Conservation (phyloP, 768 basidiomycete species). For the Floccularia luteovirens region DNA sequence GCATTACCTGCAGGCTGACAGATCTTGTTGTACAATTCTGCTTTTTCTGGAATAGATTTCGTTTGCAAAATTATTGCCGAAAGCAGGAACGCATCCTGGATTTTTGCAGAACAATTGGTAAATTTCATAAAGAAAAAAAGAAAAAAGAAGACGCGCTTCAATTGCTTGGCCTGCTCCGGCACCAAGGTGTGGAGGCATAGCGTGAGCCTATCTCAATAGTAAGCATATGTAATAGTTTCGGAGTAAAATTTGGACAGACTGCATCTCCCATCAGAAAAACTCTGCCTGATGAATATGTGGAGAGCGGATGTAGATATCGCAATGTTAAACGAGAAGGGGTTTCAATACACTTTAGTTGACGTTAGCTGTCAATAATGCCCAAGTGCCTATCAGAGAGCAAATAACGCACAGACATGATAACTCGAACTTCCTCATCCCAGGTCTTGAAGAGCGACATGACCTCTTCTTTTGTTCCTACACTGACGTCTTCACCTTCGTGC, state of each 20-base stretch:
- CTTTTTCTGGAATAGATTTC: too few species aligned
- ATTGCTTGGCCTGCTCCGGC: constrained; percentile 20
- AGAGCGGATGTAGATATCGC: constrained; percentile 45
- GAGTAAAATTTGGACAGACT: constrained; percentile 29
- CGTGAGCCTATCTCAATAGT: constrained; percentile 11
- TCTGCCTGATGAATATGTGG: constrained; percentile 40
- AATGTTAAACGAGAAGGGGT: constrained; percentile 55
- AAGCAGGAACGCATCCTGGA: too few species aligned
- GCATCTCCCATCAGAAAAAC: constrained; percentile 44
- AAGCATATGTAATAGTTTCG: too few species aligned
- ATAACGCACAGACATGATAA: constrained; percentile 41
- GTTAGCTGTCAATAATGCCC: background rate
- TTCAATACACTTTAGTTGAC: constrained; percentile 40
- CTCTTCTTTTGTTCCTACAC: constrained; percentile 34
- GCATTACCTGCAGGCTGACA: too few species aligned
- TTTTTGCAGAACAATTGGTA: too few species aligned
- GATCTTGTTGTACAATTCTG: too few species aligned
- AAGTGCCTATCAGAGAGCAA: background rate
- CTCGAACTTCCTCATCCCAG: constrained; percentile 57
- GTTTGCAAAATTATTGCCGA: too few species aligned
- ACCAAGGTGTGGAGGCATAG: constrained; percentile 16
- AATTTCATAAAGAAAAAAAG: too few species aligned
- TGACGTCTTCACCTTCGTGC: constrained; percentile 45
- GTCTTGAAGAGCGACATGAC: constrained; percentile 33
- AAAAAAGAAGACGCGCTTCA: constrained; percentile 12